These are phyloP conservation scores for Mycena floridula DNA, from an alignment of 768 basidiomycete species.

Conservation along the genomic window DNA sequence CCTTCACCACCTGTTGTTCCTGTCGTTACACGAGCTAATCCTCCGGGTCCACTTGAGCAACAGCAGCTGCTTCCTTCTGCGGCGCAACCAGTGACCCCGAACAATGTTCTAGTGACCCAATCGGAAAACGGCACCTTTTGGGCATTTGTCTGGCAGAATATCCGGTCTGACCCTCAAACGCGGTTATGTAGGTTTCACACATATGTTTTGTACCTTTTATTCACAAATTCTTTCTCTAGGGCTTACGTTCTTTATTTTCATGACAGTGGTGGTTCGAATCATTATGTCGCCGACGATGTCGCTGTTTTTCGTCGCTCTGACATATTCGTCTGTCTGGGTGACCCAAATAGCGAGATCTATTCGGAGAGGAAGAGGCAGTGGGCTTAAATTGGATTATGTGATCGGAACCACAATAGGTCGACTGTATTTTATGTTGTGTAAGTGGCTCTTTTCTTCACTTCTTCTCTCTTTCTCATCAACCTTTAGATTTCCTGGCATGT, in stretches of 20 bases:
- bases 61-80: slow-evolving; percentile 7
- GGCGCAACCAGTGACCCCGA: slow-evolving; percentile 1
- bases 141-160: slow-evolving; percentile 48
- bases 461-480: slow-evolving; percentile 4
- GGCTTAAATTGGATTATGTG: slow-evolving; percentile 63
- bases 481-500: slow-evolving; percentile 75
- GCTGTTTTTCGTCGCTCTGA: slow-evolving; percentile 54
- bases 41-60: neutral
- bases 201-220: neutral
- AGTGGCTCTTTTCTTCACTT: slow-evolving; percentile 22
- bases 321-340: slow-evolving; percentile 81
- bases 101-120: too few species aligned
- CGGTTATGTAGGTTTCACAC: slow-evolving; percentile 52
- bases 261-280: slow-evolving; percentile 70
- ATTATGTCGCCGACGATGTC: slow-evolving; percentile 63
- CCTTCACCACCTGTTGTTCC: slow-evolving; percentile 15
- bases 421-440: slow-evolving; percentile 69
- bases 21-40: neutral
- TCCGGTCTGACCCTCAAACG: slow-evolving; percentile 66
- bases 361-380: slow-evolving; percentile 63
- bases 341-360: slow-evolving; percentile 80
- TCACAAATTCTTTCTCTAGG: slow-evolving; percentile 32
- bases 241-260: slow-evolving; percentile 59
- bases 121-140: slow-evolving; percentile 23
- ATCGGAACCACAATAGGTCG: slow-evolving; percentile 72